Evolutionary conservation across 768 basidiomycete genomes (phyloP).

Genomic region (Coprinopsis strossmayeri): DNA sequence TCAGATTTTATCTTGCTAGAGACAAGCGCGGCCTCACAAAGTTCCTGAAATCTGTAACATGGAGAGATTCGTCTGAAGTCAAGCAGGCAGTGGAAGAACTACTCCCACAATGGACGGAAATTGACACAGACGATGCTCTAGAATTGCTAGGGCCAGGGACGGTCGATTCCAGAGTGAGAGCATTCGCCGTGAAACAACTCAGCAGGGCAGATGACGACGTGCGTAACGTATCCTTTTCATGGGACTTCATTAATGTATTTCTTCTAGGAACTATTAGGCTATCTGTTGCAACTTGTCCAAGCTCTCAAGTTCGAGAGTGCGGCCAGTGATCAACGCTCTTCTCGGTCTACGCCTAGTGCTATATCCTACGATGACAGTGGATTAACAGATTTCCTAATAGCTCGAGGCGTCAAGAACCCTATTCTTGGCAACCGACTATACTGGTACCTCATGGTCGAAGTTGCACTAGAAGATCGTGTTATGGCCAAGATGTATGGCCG

Average conservation of each 20-base stretch:
- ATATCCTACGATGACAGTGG: constrained; percentile 90
- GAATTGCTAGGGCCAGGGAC: constrained; percentile 89
- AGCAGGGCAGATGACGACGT: constrained; percentile 94
- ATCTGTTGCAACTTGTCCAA: constrained; percentile 94
- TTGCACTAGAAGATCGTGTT: constrained; percentile 77
- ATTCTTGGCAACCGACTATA: constrained; percentile 88
- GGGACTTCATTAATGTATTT: constrained; percentile 5
- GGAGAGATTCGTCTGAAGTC: constrained; percentile 93
- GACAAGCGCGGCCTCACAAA: constrained; percentile 95
- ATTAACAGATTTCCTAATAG: constrained; percentile 86
- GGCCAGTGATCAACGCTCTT: constrained; percentile 68
- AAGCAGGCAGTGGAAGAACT: constrained; percentile 97
- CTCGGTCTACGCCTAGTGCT: constrained; percentile 65
- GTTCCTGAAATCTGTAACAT: constrained; percentile 95
- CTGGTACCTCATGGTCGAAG: constrained; percentile 98
- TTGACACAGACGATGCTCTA: constrained; percentile 94
- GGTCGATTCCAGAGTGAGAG: constrained; percentile 86
- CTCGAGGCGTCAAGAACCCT: constrained; percentile 74
- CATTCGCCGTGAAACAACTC: constrained; percentile 90
- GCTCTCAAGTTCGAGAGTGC: constrained; percentile 93
- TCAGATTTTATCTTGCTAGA: constrained; percentile 92
- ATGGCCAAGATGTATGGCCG: constrained; percentile 92
- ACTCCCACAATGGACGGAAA: constrained; percentile 93
- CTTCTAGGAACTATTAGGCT: constrained; percentile 79
- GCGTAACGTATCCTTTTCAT: constrained; percentile 16